These are phyloP conservation scores for Lachnellula arida DNA, from an alignment of 2,329 filamentous ascomycete species.

Conservation along the genomic window DNA sequence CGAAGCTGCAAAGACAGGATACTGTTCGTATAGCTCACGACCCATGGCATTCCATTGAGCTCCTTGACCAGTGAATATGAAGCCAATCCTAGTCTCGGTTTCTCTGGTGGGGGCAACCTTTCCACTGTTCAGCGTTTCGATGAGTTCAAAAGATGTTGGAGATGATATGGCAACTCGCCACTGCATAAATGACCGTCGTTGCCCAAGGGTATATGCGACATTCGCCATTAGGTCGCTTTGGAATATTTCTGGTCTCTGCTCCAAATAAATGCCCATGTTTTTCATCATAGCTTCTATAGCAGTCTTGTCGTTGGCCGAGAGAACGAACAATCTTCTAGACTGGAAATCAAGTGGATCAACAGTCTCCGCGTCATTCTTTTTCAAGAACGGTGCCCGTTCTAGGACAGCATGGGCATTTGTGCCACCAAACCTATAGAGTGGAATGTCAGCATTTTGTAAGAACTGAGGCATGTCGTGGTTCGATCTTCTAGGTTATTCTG, in stretches of 20 bases:
- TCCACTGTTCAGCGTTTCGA: slow-evolving; percentile 32
- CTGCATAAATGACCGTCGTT: slow-evolving; percentile 26
- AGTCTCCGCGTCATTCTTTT: slow-evolving; percentile 23
- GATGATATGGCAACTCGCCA: slow-evolving; percentile 26
- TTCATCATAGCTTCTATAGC: slow-evolving; percentile 26
- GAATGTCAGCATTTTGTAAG: neutral
- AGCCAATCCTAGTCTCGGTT: slow-evolving; percentile 20
- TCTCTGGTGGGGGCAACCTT: slow-evolving; percentile 21
- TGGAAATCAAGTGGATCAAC: slow-evolving; percentile 14
- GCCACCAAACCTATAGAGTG: slow-evolving; percentile 22
- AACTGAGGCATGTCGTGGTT: neutral
- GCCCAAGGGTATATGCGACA: slow-evolving; percentile 28
- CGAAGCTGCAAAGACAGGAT: slow-evolving; percentile 20
- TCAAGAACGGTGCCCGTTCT: slow-evolving; percentile 26
- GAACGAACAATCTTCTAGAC: slow-evolving; percentile 29
- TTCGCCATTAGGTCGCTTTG: slow-evolving; percentile 29
- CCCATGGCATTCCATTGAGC: slow-evolving; percentile 29
- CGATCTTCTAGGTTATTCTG: neutral
- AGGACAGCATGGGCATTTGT: slow-evolving; percentile 37
- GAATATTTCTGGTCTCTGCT: slow-evolving; percentile 29
- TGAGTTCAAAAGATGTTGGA: slow-evolving; percentile 24
- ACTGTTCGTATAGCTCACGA: slow-evolving; percentile 21
- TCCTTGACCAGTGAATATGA: slow-evolving; percentile 28
- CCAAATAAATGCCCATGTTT: slow-evolving; percentile 27
- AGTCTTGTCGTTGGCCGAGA: slow-evolving; percentile 27